Percentiles rank a stretch among this genome's conserved stretches.
Conservation (phyloP, 2,329 filamentous ascomycete species). For the Penicillium sp. region DNA sequence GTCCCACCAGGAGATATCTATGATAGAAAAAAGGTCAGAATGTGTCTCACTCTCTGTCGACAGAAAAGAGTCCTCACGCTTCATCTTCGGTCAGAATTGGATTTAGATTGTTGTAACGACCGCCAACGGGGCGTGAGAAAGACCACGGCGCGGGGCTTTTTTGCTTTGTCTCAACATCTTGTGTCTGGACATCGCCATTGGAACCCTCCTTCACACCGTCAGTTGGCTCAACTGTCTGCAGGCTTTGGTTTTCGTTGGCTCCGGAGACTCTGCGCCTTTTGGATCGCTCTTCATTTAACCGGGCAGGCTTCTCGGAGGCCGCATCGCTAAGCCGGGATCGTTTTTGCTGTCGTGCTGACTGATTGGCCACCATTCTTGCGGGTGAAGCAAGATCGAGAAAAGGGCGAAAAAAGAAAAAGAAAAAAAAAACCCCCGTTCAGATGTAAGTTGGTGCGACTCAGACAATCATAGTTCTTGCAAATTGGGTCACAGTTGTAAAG, state of each 20-base stretch:
- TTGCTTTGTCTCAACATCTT: constrained; percentile 16
- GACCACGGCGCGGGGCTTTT: constrained; percentile 40
- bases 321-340: constrained; percentile 33
- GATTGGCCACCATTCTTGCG: constrained; percentile 19
- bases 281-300: constrained; percentile 25
- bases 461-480: constrained; percentile 1
- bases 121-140: constrained; percentile 53
- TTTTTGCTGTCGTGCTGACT: constrained; percentile 29
- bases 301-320: constrained; percentile 23
- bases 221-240: constrained; percentile 25
- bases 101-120: constrained; percentile 57
- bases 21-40: constrained; percentile 1
- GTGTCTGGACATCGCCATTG: constrained; percentile 7
- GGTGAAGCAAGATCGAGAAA: background rate
- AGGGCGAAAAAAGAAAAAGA: background rate
- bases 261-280: constrained; percentile 36
- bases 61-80: constrained; percentile 42
- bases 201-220: constrained; percentile 25
- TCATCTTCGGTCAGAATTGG: constrained; percentile 60
- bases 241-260: constrained; percentile 24
- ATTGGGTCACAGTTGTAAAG: background rate
- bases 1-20: constrained; percentile 73
- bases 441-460: background rate
- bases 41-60: constrained; percentile 1
- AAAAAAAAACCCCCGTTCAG: background rate